phyloP scores from a whole-genome alignment of 768 basidiomycete species.

The Boletus sp. region DNA sequence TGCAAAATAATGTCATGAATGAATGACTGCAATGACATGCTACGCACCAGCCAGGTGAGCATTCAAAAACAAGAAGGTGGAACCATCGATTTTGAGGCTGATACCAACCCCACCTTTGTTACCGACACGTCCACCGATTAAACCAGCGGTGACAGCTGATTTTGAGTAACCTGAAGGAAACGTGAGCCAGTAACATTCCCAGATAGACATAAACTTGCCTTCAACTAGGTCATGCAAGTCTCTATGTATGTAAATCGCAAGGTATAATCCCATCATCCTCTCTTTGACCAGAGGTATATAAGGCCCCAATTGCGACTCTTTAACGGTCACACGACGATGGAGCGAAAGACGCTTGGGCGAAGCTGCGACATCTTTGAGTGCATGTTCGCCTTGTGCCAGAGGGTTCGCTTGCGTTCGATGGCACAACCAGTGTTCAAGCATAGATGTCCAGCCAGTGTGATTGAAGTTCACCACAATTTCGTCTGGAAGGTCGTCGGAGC shows the following conservation, averaged over 20 bases:
- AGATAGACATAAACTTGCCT: conserved; percentile 39
- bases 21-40: background rate
- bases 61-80: conserved; percentile 85
- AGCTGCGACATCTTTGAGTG: conserved; percentile 35
- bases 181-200: background rate
- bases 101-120: conserved; percentile 96
- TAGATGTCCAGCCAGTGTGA: conserved; percentile 67
- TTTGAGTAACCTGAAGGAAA: conserved; percentile 60
- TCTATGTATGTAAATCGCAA: conserved; percentile 72
- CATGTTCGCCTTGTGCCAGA: conserved; percentile 13
- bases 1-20: conserved; percentile 24
- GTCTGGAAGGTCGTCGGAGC: conserved; percentile 35
- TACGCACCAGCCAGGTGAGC: conserved; percentile 80
- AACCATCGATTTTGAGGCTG: conserved; percentile 78
- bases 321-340: conserved; percentile 40
- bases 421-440: conserved; percentile 74
- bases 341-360: conserved; percentile 45
- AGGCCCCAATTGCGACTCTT: conserved; percentile 58
- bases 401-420: conserved; percentile 31
- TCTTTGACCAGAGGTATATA: conserved; percentile 88
- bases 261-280: conserved; percentile 86
- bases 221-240: conserved; percentile 63
- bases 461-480: conserved; percentile 31
- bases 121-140: conserved; percentile 88
- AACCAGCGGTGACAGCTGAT: conserved; percentile 81